Base-by-base conservation (phyloP, 2,329 filamentous ascomycete genomes). In the Nannizziopsis arthrosporioides region DNA sequence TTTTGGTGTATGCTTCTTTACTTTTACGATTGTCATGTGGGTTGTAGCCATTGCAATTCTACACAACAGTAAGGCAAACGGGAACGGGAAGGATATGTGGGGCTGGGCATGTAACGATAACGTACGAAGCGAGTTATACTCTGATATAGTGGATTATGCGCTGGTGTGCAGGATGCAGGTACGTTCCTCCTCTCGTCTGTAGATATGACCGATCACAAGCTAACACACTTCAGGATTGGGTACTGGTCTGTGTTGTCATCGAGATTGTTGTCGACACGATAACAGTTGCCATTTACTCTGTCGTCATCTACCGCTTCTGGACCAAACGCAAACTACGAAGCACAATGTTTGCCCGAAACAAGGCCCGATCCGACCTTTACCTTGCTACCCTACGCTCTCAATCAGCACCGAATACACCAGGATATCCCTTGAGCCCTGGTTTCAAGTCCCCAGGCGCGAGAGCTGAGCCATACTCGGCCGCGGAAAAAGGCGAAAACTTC, bases 231-330 rank as follows among this genome's bases (percentile, higher is more conserved):
- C 34, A 95, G 78, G 92, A 94, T 71, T 98, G 92, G 92, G 78
- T 84, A 36, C 76, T 98, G 54, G 84, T 98, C 64, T 98, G 92
- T 76, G 89, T 89, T 69, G 84, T 98, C 63, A 96, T 98, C 65
- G 92, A 98, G 68, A 76, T 98, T 56, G 85, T 95, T 53, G 77
- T 98, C 59, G 92, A 96, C 63, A 78, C 85, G 56, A 83, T 96
- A 62, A 87, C 85, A 62, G 94, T 98, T 65, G 74, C 81, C 47
- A 85, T 98, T 61, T 98, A 98, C 75, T 87, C 79, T 61, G 77
- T 95, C 62, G 81, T 95, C 65, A 95, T 96, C 74, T 96, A 94
- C 76, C 85, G 92, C 59, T 93, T 94, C 76, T 94, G 89, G 79
- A 88, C 85, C 56, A 98, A 96, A 77, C 84, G 87, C 65, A 84